Evolutionary conservation across 306 rosid genomes (phyloP).

Genomic region (Potentilla sterilis): DNA sequence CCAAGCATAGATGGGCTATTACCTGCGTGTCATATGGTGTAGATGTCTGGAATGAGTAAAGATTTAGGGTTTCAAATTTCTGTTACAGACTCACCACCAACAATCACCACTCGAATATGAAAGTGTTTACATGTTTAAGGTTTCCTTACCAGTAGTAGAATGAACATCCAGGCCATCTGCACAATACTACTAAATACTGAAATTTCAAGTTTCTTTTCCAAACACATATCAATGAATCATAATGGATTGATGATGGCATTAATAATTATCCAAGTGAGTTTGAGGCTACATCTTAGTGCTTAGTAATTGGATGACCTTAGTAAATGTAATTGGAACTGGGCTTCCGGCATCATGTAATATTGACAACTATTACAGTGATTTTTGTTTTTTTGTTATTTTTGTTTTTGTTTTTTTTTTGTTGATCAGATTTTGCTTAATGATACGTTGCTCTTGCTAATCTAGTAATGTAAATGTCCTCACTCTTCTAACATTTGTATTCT

Average conservation of each 20-base stretch:
- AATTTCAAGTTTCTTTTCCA: neutral
- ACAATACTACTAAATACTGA: neutral
- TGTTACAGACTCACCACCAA: neutral
- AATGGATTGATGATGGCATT: neutral
- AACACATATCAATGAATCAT: neutral
- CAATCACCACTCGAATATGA: neutral
- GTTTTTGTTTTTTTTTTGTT: neutral
- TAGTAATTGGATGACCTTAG: neutral
- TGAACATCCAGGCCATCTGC: neutral
- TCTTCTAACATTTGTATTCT: slow-evolving; percentile 25
- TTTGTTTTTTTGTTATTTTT: neutral
- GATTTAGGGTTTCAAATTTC: neutral
- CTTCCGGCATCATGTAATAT: neutral
- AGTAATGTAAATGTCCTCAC: neutral
- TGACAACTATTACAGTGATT: neutral
- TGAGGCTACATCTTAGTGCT: neutral
- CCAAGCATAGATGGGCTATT: neutral
- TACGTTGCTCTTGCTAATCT: neutral
- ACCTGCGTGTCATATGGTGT: neutral
- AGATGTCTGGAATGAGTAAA: neutral
- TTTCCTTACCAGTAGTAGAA: neutral
- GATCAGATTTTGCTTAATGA: neutral
- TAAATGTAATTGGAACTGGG: neutral
- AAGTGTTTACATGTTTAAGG: neutral
- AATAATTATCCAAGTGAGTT: neutral